Evolutionary conservation across 2,329 filamentous ascomycete genomes (phyloP).

Genomic region (Scedosporium apiospermum): DNA sequence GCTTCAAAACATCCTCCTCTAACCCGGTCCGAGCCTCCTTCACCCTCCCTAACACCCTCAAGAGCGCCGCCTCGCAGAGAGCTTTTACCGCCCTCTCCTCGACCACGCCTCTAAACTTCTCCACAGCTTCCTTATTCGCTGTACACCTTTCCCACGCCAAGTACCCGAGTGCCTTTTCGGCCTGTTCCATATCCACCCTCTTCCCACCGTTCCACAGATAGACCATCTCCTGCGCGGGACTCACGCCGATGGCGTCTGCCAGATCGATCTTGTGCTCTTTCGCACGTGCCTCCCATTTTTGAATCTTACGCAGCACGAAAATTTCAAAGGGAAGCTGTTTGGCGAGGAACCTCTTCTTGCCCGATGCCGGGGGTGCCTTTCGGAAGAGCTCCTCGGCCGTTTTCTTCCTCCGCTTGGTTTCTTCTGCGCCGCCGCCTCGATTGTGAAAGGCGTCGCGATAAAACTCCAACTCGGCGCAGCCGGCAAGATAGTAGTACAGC

Average conservation of each 20-base stretch:
- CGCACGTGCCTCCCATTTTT: conserved; percentile 77
- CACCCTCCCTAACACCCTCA: conserved; percentile 53
- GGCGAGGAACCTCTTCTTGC: conserved; percentile 85
- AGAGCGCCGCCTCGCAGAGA: conserved; percentile 56
- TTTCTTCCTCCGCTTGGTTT: conserved; percentile 47
- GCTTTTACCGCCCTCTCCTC: conserved; percentile 57
- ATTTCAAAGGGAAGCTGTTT: conserved; percentile 82
- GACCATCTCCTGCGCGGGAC: conserved; percentile 81
- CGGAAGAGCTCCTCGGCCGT: conserved; percentile 61
- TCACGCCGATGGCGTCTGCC: conserved; percentile 70
- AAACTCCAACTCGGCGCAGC: conserved; percentile 65
- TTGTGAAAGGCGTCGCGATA: conserved; percentile 55
- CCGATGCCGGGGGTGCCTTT: conserved; percentile 63
- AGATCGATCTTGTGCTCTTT: conserved; percentile 58
- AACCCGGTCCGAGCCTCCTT: conserved; percentile 58
- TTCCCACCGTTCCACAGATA: conserved; percentile 89
- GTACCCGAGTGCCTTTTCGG: conserved; percentile 53
- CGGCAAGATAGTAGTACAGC: conserved; percentile 84
- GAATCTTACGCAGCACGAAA: conserved; percentile 73
- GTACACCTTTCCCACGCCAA: conserved; percentile 58
- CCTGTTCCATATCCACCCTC: conserved; percentile 59
- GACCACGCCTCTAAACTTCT: conserved; percentile 38
- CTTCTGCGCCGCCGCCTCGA: conserved; percentile 22
- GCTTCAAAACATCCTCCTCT: conserved; percentile 51
- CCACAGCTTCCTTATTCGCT: conserved; percentile 26